A percentile compares a stretch with the other conserved stretches of the same genome.
These are phyloP conservation scores for Lecanicillium sp. DNA, from an alignment of 2,329 filamentous ascomycete species.

Conservation along the genomic window DNA sequence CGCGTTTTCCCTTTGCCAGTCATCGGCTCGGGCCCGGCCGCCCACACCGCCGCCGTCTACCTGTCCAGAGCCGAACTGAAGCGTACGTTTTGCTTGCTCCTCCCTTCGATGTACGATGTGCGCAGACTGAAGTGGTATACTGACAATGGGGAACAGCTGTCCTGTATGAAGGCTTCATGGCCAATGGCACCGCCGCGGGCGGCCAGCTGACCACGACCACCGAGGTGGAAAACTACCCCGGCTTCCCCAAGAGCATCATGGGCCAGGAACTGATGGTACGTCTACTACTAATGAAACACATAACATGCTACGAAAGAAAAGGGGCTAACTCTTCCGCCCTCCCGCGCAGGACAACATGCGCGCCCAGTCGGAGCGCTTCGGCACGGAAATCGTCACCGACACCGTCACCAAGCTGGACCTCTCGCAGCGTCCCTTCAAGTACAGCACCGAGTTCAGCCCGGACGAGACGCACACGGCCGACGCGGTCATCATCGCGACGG, in stretches of 20 bases:
- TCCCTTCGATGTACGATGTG: background rate
- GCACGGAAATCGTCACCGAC: constrained; percentile 87
- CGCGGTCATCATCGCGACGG: constrained; percentile 87
- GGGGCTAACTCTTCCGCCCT: too few relatives aligned
- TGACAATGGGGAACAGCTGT: constrained; percentile 47
- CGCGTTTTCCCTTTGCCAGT: constrained; percentile 32
- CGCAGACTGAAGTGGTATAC: background rate
- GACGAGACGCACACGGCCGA: constrained; percentile 82
- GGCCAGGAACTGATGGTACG: constrained; percentile 71
- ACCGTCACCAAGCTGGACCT: constrained; percentile 87
- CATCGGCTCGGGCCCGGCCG: constrained; percentile 91
- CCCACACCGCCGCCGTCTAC: constrained; percentile 96
- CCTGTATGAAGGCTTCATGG: constrained; percentile 96
- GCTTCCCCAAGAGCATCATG: constrained; percentile 84
- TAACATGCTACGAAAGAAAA: too few relatives aligned
- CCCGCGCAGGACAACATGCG: constrained; percentile 85
- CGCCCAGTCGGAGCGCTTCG: constrained; percentile 82
- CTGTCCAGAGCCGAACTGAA: constrained; percentile 89
- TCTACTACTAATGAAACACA: too few relatives aligned
- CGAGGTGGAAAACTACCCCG: constrained; percentile 96
- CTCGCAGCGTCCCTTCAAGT: constrained; percentile 77
- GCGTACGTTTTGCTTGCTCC: constrained; percentile 39
- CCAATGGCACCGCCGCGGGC: constrained; percentile 90
- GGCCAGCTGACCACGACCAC: constrained; percentile 98
- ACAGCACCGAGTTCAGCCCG: constrained; percentile 84